Evolutionary conservation across 164 flowering plant species (phyloP), one percentile per base, ranked within the genome.

Genomic region (Aristolochia californica): DNA sequence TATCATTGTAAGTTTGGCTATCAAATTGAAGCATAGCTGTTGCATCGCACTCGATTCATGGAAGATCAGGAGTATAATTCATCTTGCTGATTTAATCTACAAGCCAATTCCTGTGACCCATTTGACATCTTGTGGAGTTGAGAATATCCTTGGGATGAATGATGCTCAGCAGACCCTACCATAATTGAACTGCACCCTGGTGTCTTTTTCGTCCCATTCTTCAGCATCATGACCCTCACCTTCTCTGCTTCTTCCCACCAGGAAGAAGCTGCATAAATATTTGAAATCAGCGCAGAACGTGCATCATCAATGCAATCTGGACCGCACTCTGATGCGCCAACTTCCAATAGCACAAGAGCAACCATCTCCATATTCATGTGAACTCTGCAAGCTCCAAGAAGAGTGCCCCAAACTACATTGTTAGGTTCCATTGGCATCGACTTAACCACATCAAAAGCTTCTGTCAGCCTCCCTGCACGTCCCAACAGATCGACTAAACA

Each of bases 401-500:
- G 57, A 30, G 88, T 72, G 2, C 88, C 88, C 82, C 78, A 77
- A n/a, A 85, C 72, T 23, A 65, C 72, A 65, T 77, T 79, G 71
- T 79, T 82, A 28, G 96, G 85, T 56, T 68, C 73, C 72, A 77
- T 60, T 5, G 88, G 87, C 85, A 85, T 81, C 43, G 45, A 66
- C 73, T 70, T 80, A 28, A 83, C 72, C 28, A 88, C 55, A 52
- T 74, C 53, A 61, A 72, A 79, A 51, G 96, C 93, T 59, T 83
- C 87, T 26, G 47, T 61, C 50, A 85, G 54, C 62, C 72, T 81
- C 5, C 93, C 93, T 24, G 80, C 83, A 18, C 96, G 70, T 30
- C 88, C 90, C 62, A 85, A 59, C 48, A 85, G 78, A 59, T 85
- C 88, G 25, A 85, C 80, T 64, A 88, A 47, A 62, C 93, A 85